Percentiles rank a stretch among this genome's conserved stretches.
Conservation (phyloP, 2,329 filamentous ascomycete species). For the Ceratocystis cubensis region DNA sequence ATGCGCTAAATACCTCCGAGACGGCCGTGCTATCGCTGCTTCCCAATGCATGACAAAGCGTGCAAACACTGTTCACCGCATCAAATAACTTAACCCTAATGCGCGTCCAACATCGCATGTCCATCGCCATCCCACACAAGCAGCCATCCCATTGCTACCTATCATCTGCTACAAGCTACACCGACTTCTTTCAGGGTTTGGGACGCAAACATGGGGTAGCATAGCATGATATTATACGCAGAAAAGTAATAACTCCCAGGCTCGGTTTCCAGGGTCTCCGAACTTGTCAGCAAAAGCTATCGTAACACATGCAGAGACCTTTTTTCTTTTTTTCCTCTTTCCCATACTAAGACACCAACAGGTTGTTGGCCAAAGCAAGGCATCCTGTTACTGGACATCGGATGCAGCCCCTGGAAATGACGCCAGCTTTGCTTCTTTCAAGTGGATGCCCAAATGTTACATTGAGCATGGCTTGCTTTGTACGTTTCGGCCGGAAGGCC, state of each 20-base stretch:
- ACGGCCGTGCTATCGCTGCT: background rate
- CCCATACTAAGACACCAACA: background rate
- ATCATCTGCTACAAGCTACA: background rate
- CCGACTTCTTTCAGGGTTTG: background rate
- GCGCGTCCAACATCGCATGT: background rate
- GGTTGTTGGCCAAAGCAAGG: background rate
- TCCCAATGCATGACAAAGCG: background rate
- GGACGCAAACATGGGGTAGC: background rate
- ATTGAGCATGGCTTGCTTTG: background rate
- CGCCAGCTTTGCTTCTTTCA: background rate
- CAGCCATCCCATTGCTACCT: background rate
- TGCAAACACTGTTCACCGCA: background rate
- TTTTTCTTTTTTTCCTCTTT: slow-evolving; percentile 16
- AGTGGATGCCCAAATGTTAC: background rate
- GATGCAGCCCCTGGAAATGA: slow-evolving; percentile 30
- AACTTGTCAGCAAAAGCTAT: background rate
- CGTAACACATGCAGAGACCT: slow-evolving; percentile 3
- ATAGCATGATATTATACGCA: background rate
- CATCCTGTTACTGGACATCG: slow-evolving; percentile 17
- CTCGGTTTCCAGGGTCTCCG: background rate
- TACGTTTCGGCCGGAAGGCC: background rate
- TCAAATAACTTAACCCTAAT: background rate
- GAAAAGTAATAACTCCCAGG: background rate
- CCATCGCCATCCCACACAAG: background rate
- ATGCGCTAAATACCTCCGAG: background rate